phyloP scores from a whole-genome alignment of 1,284 basidiomycete species.

The Coriolopsis trogii region DNA sequence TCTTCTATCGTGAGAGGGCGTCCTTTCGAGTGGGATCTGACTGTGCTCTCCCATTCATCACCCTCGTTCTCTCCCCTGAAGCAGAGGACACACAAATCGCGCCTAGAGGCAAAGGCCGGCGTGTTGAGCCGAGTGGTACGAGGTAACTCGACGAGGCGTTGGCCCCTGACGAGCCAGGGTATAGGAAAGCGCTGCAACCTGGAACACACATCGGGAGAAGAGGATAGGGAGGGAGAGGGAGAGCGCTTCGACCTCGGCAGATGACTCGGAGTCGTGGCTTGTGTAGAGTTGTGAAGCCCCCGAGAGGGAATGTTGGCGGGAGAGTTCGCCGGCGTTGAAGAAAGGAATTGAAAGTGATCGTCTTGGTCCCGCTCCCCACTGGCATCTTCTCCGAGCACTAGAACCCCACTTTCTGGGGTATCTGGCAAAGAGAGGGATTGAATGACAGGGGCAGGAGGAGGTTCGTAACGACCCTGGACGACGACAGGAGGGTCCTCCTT shows the following conservation, averaged over 20 bases:
- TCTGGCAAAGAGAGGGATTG: neutral
- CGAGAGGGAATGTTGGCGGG: neutral
- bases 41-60: neutral
- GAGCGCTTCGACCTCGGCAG: neutral
- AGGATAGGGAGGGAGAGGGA: neutral
- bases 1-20: neutral
- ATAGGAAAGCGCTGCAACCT: neutral
- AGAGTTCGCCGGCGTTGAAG: neutral
- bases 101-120: neutral
- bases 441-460: neutral
- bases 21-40: neutral
- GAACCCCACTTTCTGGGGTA: neutral
- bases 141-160: neutral
- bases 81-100: neutral
- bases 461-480: neutral
- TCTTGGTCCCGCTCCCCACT: neutral
- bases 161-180: neutral
- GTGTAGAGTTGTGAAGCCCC: neutral
- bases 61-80: neutral
- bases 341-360: too few relatives aligned
- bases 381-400: neutral
- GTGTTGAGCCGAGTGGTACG: neutral
- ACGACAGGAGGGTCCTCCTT: neutral
- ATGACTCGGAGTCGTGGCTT: neutral
- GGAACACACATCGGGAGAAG: neutral